Base-by-base conservation (phyloP, 192 early-diverging fungal species). In the Coemansia sp. region DNA sequence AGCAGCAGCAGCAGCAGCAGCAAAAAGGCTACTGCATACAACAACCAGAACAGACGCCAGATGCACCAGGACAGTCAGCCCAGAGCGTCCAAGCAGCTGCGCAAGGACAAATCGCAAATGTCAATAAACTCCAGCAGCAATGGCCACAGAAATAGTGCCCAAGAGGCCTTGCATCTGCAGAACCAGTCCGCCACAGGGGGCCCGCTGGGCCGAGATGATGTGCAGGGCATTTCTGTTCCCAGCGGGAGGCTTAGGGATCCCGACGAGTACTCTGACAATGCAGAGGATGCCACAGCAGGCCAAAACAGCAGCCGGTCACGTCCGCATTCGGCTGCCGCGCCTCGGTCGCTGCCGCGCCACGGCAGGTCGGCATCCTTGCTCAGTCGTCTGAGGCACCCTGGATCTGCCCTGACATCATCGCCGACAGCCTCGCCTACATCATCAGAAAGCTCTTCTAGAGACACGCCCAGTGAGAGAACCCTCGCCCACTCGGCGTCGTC, bases 361-460 rank as follows among this genome's bases (percentile, higher is more conserved):
- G 13, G 43, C 5, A 53, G 67, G 18, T 69, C 67, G 0, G 58
- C 39, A 2, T 69, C 67, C 1, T 26, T 69, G 14, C 46, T 70
- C 1, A 41, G 50, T 15, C 23, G 67, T 1, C 39, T 70, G 10
- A 48, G 60, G 3, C 50, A 55, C n/a, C 17, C 60, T 4, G 55
- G 34, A 0, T 36, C 34, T 9, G 26, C 19, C 25, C 20, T 28
- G 15, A 19, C 19, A 9, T 17, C 11, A 15, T 69, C 66, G n/a
- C 67, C 67, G 0, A 19, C 67, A 10, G 50, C 50, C 8, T 72
- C 68, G 5, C 68, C 68, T 3, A 72, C 68, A 34, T 64, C 68
- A 14, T 64, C 67, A 7, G 68, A 70, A 19, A 24, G 51, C 34
- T 69, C 67, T 11, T 69, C 66, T 25, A 55, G 58, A 11, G 60